phyloP scores from a whole-genome alignment of 1,284 basidiomycete genomes.

The Ustilago cynodontis region DNA sequence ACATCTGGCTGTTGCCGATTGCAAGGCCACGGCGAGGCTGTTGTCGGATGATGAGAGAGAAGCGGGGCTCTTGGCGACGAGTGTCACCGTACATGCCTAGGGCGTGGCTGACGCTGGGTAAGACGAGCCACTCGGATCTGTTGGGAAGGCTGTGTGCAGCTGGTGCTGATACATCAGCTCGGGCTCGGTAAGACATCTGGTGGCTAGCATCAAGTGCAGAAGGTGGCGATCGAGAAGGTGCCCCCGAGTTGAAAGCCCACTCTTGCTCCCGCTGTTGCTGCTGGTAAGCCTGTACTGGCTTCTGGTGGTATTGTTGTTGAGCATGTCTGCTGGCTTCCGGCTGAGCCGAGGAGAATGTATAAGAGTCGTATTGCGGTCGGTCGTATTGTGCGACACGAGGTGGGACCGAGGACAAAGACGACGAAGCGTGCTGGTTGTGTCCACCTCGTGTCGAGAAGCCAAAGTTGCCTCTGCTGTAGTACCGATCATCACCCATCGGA shows the following conservation, averaged over 20 bases:
- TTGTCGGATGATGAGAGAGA: slow-evolving; percentile 51
- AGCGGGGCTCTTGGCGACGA: slow-evolving; percentile 29
- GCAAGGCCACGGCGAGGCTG: slow-evolving; percentile 49
- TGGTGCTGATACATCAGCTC: neutral
- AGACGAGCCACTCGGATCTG: slow-evolving; percentile 38
- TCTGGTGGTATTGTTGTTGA: slow-evolving; percentile 10
- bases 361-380: slow-evolving; percentile 6
- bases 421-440: neutral
- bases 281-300: neutral
- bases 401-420: neutral
- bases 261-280: slow-evolving; percentile 16
- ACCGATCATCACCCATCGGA: slow-evolving; percentile 48
- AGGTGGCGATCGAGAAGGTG: slow-evolving; percentile 25
- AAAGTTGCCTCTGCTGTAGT: slow-evolving; percentile 29
- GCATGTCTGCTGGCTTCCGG: neutral
- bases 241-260: slow-evolving; percentile 13
- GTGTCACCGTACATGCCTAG: slow-evolving; percentile 32
- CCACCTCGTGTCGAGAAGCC: slow-evolving; percentile 25
- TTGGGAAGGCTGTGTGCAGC: slow-evolving; percentile 3
- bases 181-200: slow-evolving; percentile 14
- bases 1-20: slow-evolving; percentile 54
- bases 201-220: slow-evolving; percentile 11
- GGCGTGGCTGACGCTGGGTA: slow-evolving; percentile 38
- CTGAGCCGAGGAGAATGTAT: slow-evolving; percentile 7
- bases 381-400: slow-evolving; percentile 10